These are phyloP conservation scores for Gynostemma pentaphyllum DNA, from an alignment of 306 rosid genomes.

Conservation along the genomic window DNA sequence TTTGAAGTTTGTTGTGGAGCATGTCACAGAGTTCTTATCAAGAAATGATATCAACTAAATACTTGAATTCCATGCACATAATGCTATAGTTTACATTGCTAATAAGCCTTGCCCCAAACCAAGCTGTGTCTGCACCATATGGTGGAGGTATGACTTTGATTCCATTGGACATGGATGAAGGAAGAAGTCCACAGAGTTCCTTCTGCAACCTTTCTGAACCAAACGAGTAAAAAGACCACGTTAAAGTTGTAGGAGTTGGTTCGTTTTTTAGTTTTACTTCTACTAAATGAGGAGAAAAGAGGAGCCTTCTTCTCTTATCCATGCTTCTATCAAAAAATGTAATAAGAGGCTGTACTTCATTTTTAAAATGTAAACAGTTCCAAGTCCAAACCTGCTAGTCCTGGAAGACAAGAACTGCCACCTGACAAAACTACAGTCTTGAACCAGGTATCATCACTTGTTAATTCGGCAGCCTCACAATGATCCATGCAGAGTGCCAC, in stretches of 20 bases:
- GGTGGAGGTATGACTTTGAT: constrained; percentile 68
- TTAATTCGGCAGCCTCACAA: constrained; percentile 55
- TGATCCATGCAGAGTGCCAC: constrained; percentile 75
- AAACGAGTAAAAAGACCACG: constrained; percentile 16
- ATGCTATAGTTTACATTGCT: constrained; percentile 49
- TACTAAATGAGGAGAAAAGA: neutral
- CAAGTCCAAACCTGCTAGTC: constrained; percentile 54
- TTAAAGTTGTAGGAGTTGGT: neutral
- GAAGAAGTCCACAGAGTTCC: constrained; percentile 50
- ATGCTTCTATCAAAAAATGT: neutral
- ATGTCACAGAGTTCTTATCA: neutral
- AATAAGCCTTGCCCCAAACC: constrained; percentile 84
- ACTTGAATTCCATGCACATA: too few species aligned
- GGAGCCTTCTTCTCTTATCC: constrained; percentile 7
- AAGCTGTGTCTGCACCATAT: constrained; percentile 62
- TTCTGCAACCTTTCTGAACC: constrained; percentile 59
- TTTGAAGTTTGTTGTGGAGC: neutral
- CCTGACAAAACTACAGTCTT: constrained; percentile 75
- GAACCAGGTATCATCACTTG: constrained; percentile 57
- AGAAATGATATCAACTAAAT: too few species aligned
- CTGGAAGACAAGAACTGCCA: constrained; percentile 82
- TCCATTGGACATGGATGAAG: constrained; percentile 42
- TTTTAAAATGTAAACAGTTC: too few species aligned
- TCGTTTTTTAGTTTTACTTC: neutral
- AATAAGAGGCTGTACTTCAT: too few species aligned